Conservation (phyloP, 2,329 filamentous ascomycete genomes). For the Penicillium sclerotiorum region DNA sequence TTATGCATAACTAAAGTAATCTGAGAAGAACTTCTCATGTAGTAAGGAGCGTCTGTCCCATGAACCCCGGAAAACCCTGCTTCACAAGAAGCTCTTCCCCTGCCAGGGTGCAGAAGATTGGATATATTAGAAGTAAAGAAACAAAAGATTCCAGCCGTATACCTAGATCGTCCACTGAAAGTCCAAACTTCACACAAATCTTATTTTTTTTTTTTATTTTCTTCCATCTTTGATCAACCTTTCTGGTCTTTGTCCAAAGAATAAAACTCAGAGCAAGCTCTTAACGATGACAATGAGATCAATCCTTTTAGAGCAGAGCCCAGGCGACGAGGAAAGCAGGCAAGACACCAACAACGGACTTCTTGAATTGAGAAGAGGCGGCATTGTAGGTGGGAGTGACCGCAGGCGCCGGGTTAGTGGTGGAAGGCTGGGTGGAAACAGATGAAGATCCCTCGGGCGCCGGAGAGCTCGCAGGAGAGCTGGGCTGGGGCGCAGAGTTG, state of each 20-base stretch:
- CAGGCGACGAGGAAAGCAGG: conserved; percentile 20
- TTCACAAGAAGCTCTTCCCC: conserved; percentile 11
- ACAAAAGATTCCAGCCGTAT: background rate
- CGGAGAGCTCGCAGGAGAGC: no score
- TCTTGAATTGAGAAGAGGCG: conserved; percentile 22
- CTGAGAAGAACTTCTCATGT: conserved; percentile 7
- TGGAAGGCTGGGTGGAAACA: background rate
- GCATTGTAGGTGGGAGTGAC: conserved; percentile 18
- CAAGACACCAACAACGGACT: conserved; percentile 16
- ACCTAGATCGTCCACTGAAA: no score
- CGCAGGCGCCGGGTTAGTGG: background rate
- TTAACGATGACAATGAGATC: no score
- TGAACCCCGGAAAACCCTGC: background rate
- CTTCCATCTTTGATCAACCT: background rate
- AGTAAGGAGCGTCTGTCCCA: conserved; percentile 22
- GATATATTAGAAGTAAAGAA: background rate
- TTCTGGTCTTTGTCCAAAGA: background rate
- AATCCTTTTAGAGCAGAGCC: conserved; percentile 24
- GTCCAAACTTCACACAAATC: background rate
- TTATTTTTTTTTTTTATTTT: background rate
- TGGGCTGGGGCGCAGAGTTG: no score
- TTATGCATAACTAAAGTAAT: conserved; percentile 19
- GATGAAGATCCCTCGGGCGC: background rate
- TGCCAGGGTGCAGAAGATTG: conserved; percentile 3
- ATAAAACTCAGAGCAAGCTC: no score